Base-by-base conservation (phyloP, 257 asterid genomes). In the Cruciata laevipes region DNA sequence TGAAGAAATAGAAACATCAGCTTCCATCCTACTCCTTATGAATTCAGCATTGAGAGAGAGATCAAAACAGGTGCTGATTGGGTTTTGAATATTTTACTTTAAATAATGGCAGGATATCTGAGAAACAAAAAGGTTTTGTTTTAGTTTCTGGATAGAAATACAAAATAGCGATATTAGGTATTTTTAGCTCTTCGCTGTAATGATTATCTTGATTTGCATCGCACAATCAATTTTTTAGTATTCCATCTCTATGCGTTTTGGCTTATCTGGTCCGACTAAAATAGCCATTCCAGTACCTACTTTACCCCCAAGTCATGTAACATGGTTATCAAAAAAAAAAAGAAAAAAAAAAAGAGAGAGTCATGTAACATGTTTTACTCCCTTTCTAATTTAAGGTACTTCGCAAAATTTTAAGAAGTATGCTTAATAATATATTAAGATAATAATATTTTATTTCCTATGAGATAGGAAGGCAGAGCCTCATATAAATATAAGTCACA, bases 1-100 rank as follows among this genome's bases (percentile, higher is more conserved):
- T 53, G 63, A 33, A 32, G 51, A 17, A 72, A 80, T 77, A 69
- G 82, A 77, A 74, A 80, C 85, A 77, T 80, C 85, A 69, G 76
- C 80, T 74, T 77, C 84, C 85, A 80, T 80, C 69, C 74, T 77
- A 40, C 27, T 61, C 61, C 23, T 60, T n/a, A 27, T 5, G 38
- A 38, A 18, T 61, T 30, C 51, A 44, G 11, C 63, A 57, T 21
- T 62, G 42, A 61, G 0, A 9, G 0, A 9, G 21, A 33, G 51
- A 62, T 33, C 51, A 62, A 62, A 62, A 62, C 25, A 31, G 16
- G 47, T 61, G 27, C 20, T 61, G 14, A 62, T 62, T 33, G 66
- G 66, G 51, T 62, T 35, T 35, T 62, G 66, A 32, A 61, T 61
- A n/a, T 62, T 33, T 61, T 61, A 23, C 42, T 61, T 61, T 25